Conservation (phyloP, 306 rosid genomes). For the Quercus agrifolia region DNA sequence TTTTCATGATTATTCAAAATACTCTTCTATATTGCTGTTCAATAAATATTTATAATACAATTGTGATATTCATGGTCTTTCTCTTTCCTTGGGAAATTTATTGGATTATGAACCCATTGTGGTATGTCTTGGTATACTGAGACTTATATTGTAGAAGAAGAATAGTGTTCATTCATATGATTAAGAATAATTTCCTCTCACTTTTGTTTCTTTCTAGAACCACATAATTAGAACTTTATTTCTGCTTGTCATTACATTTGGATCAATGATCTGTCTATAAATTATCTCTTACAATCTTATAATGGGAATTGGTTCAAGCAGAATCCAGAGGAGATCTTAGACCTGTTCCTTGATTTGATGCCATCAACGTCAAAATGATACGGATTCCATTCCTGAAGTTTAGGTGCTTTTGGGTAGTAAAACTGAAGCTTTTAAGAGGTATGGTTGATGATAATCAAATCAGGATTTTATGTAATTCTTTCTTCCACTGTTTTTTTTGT, state of each 20-base stretch:
- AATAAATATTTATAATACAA: rapidly evolving
- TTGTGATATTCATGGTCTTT: too few relatives aligned
- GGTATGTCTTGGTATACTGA: too few relatives aligned
- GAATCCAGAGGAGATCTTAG: constrained; percentile 81
- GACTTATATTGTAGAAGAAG: too few relatives aligned
- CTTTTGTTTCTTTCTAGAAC: not conserved
- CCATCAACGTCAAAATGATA: constrained; percentile 35
- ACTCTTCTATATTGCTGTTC: too few relatives aligned
- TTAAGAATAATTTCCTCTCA: not conserved
- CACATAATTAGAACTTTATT: not conserved
- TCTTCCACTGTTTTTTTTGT: not conserved
- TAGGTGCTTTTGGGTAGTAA: constrained; percentile 58
- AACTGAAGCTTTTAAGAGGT: constrained; percentile 54
- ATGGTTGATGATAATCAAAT: constrained; percentile 17
- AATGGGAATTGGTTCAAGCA: constrained; percentile 61
- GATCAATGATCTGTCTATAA: not conserved
- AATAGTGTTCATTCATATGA: not conserved
- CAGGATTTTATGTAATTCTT: not conserved
- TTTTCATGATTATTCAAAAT: not conserved
- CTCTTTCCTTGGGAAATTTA: too few relatives aligned
- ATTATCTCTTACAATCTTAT: not conserved
- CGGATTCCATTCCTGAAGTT: constrained; percentile 17
- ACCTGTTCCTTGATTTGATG: constrained; percentile 81
- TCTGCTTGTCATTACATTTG: not conserved
- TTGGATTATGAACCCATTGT: too few relatives aligned